Percentiles rank a stretch among this genome's conserved stretches.
These are phyloP conservation scores for Melaleuca quinquenervia DNA, from an alignment of 345 rosid genomes.

Conservation along the genomic window DNA sequence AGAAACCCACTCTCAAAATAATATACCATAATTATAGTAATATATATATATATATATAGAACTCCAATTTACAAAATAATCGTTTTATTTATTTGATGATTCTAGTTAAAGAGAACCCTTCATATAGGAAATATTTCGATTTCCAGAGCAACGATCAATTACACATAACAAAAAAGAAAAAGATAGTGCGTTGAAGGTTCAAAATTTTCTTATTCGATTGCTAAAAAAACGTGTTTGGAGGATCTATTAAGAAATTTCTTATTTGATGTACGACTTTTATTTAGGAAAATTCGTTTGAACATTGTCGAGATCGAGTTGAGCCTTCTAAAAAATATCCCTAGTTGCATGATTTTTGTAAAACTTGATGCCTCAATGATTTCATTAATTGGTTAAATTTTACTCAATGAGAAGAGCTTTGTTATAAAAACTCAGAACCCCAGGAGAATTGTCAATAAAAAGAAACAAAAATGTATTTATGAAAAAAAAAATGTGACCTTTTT, in stretches of 20 bases:
- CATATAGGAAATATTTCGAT: background rate
- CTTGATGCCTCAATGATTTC: background rate
- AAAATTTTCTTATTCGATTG: background rate
- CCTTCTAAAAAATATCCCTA: no score
- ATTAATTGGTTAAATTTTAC: background rate
- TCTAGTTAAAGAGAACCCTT: background rate
- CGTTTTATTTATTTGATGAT: background rate
- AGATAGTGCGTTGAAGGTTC: background rate
- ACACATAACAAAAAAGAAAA: background rate
- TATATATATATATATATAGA: no score
- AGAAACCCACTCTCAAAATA: background rate
- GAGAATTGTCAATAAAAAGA: background rate
- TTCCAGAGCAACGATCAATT: background rate
- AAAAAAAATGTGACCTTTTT: background rate
- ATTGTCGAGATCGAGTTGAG: no score
- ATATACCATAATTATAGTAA: background rate
- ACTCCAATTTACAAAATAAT: background rate
- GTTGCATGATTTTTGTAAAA: no score
- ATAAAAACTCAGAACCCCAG: background rate
- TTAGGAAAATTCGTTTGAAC: no score
- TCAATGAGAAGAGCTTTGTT: background rate
- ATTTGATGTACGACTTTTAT: no score
- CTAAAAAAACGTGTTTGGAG: no score
- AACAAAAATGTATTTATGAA: background rate
- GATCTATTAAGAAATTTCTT: no score